Percentiles rank a stretch among this genome's conserved stretches.
Evolutionary conservation across 2,329 filamentous ascomycete genomes (phyloP).

Genomic region (Neurospora crassa): DNA sequence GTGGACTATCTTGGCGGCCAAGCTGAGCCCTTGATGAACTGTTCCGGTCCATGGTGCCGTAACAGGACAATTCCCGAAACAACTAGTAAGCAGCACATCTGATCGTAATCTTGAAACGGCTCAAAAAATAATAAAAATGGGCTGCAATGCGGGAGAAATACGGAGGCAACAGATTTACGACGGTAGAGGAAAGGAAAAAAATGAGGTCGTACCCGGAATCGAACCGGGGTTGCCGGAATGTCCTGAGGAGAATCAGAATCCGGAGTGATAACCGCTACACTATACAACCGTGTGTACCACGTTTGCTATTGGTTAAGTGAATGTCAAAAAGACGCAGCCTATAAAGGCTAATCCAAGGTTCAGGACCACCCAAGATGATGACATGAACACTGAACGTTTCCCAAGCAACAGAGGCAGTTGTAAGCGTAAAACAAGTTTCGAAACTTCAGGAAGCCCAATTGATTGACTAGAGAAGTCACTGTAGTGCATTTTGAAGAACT

Average conservation of each 20-base stretch:
- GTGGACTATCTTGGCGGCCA: not conserved
- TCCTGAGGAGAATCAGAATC: not conserved
- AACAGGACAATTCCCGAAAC: not conserved
- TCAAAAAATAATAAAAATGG: not conserved
- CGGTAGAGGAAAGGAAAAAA: not conserved
- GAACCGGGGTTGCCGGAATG: not conserved
- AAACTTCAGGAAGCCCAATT: not conserved
- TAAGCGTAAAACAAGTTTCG: not conserved
- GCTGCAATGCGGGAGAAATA: not conserved
- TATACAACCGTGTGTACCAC: not conserved
- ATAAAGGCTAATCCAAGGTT: not conserved
- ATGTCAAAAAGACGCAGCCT: fast-evolving
- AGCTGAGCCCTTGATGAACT: not conserved
- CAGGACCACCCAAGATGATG: not conserved
- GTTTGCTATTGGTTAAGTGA: not conserved
- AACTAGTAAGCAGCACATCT: not conserved
- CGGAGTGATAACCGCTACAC: not conserved
- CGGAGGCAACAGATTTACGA: not conserved
- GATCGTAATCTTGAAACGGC: not conserved
- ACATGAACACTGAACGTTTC: not conserved
- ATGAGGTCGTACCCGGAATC: not conserved
- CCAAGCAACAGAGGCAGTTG: not conserved
- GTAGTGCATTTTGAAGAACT: not conserved
- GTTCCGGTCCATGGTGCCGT: not conserved
- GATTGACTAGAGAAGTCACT: not conserved